phyloP scores from a whole-genome alignment of 169 alveolate genomes.

The Plasmodium berghei region DNA sequence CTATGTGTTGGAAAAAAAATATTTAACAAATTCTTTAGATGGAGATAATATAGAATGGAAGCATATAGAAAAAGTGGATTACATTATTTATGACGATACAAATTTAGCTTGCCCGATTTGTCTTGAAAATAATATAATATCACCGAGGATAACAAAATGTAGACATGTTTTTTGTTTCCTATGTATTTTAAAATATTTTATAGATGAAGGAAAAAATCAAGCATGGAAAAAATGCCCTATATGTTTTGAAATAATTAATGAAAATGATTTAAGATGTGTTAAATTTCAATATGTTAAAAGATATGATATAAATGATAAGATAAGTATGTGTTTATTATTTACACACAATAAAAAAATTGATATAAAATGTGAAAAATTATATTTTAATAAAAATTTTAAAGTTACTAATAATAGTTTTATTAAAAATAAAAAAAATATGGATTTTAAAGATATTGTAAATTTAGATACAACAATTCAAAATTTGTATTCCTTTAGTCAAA shows the following conservation, averaged over 20 bases:
- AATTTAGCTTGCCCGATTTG: constrained; percentile 80
- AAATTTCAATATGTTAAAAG: constrained; percentile 66
- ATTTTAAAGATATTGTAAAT: constrained; percentile 42
- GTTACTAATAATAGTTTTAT: constrained; percentile 63
- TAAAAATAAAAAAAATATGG: constrained; percentile 32
- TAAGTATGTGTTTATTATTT: constrained; percentile 50
- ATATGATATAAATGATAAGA: constrained; percentile 35
- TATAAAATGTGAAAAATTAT: constrained; percentile 29
- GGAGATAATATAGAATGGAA: constrained; percentile 73
- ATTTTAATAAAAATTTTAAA: constrained; percentile 53
- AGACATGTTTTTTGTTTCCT: constrained; percentile 81
- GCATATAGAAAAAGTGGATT: constrained; percentile 78
- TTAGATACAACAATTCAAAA: constrained; percentile 55
- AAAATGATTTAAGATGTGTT: constrained; percentile 49
- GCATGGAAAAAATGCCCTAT: constrained; percentile 68
- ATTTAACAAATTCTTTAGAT: constrained; percentile 30
- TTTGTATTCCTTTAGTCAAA: constrained; percentile 37
- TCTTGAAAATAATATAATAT: constrained; percentile 77
- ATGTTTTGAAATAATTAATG: constrained; percentile 51
- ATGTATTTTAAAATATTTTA: constrained; percentile 79
- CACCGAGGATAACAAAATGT: constrained; percentile 79
- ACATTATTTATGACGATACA: constrained; percentile 76
- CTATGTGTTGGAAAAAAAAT: constrained; percentile 60
- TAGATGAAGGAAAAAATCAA: constrained; percentile 45
- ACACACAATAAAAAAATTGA: constrained; percentile 62